Evolutionary conservation across 2,329 filamentous ascomycete genomes (phyloP).

Genomic region (Arthroderma sp.): DNA sequence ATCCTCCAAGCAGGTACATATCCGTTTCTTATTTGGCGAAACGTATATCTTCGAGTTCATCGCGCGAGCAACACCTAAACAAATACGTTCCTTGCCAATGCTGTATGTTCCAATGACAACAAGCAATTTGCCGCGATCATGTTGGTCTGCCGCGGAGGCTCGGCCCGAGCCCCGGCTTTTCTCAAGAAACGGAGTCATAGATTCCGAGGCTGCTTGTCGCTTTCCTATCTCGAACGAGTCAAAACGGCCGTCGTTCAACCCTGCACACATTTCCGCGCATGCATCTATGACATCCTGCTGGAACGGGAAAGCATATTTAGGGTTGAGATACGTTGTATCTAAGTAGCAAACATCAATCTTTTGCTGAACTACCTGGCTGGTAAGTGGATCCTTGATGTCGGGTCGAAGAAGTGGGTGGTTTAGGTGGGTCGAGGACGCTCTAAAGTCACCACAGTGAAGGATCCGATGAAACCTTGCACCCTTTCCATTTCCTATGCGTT

Average conservation of each 20-base stretch:
- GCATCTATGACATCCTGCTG: constrained; percentile 79
- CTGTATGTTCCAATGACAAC: constrained; percentile 95
- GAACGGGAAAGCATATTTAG: constrained; percentile 84
- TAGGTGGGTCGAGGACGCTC: constrained; percentile 76
- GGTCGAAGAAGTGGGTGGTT: constrained; percentile 70
- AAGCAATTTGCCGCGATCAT: constrained; percentile 49
- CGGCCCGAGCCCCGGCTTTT: neutral
- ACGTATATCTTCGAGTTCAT: constrained; percentile 84
- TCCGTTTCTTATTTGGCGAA: constrained; percentile 65
- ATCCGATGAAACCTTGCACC: constrained; percentile 60
- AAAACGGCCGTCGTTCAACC: constrained; percentile 53
- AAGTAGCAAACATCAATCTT: constrained; percentile 92
- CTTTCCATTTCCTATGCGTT: constrained; percentile 50
- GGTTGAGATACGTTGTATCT: constrained; percentile 93
- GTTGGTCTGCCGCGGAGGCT: constrained; percentile 1
- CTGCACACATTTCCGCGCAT: constrained; percentile 78
- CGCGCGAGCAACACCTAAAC: constrained; percentile 78
- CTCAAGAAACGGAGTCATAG: constrained; percentile 41
- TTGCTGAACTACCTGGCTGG: constrained; percentile 63
- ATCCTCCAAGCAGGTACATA: constrained; percentile 76
- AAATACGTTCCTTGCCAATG: constrained; percentile 95
- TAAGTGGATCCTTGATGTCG: constrained; percentile 56
- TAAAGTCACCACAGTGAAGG: constrained; percentile 89
- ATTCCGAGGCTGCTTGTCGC: constrained; percentile 44
- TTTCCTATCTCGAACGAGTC: constrained; percentile 39